Evolutionary conservation across 345 rosid genomes (phyloP), one percentile per base, ranked within the genome.

Genomic region (Dimocarpus longan): DNA sequence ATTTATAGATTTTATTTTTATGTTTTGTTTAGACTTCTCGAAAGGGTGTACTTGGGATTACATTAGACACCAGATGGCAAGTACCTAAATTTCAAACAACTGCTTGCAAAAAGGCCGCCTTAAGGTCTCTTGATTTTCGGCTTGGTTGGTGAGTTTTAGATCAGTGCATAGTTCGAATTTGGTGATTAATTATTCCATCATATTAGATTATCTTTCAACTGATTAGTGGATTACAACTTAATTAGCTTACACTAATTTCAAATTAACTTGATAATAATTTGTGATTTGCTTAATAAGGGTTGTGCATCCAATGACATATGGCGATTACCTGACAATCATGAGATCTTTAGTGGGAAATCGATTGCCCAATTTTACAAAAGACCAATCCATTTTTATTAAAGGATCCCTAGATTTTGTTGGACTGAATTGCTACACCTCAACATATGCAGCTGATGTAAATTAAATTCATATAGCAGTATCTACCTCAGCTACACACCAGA

Each of bases 241-340:
- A 42, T 42, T 42, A 42, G 44, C 44, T 42, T 42, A 42, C 8
- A 42, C 44, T 5, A 42, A 8, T 42, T 42, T 42, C 44, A 2
- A 32, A 26, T 26, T 26, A 26, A 32, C 37, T 32, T 32, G 37
- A 32, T 32, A 32, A 32, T 32, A 32, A 32, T 32, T 32, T 32
- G 37, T 32, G 7, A 43, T 42, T 19, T 63, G 52, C 48, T n/a
- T 39, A 42, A 77, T 52, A 15, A 71, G 96, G 96, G 82, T 84
- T 76, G 75, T 80, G 19, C 76, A 92, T 78, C 94, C 97, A 8
- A 26, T 92, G 19, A 85, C 68, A 37, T 81, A 65, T 37, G 95
- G 97, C 12, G 89, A 93, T 68, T 90, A 93, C 74, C 97, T 93
- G 1, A 73, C 80, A 37, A 81, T 40, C 5, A 90, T 93, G 97